These are phyloP conservation scores for Neonectria neomacrospora DNA, from an alignment of 2,329 filamentous ascomycete species.

Conservation along the genomic window DNA sequence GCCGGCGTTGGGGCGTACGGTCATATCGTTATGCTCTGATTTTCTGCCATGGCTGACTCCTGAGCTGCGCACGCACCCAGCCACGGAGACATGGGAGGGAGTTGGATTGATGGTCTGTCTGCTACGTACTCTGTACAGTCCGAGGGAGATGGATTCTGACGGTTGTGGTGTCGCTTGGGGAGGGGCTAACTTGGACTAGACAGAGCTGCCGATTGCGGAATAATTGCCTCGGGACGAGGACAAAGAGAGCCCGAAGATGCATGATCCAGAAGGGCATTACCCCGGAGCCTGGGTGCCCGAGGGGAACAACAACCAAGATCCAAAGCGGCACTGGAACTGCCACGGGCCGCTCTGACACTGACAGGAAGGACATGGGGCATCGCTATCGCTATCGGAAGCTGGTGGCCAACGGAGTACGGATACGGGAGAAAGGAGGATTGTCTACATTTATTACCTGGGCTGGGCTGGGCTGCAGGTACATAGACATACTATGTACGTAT, in stretches of 20 bases:
- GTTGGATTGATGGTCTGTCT: too few relatives aligned
- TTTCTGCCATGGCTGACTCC: conserved; percentile 21
- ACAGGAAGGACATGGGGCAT: background rate
- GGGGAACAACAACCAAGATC: background rate
- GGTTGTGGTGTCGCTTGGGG: background rate
- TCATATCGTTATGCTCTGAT: conserved; percentile 38
- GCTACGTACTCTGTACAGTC: background rate
- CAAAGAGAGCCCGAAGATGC: conserved; percentile 1
- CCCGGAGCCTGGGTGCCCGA: background rate
- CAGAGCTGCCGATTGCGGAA: conserved; percentile 21
- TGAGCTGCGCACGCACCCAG: conserved; percentile 7
- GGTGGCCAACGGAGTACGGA: background rate
- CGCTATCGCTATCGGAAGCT: background rate
- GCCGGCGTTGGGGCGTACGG: conserved; percentile 26
- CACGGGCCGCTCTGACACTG: background rate
- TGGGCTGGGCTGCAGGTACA: too few relatives aligned
- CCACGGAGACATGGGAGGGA: conserved; percentile 2
- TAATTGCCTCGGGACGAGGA: conserved; percentile 5
- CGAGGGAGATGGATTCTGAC: background rate
- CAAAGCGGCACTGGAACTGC: conserved; percentile 5
- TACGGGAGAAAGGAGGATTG: background rate
- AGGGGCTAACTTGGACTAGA: too few relatives aligned
- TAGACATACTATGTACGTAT: too few relatives aligned
- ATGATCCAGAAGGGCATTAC: background rate
- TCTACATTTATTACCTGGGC: too few relatives aligned